Conservation (phyloP, 2,329 filamentous ascomycete genomes). For the Calonectria fujianensis region DNA sequence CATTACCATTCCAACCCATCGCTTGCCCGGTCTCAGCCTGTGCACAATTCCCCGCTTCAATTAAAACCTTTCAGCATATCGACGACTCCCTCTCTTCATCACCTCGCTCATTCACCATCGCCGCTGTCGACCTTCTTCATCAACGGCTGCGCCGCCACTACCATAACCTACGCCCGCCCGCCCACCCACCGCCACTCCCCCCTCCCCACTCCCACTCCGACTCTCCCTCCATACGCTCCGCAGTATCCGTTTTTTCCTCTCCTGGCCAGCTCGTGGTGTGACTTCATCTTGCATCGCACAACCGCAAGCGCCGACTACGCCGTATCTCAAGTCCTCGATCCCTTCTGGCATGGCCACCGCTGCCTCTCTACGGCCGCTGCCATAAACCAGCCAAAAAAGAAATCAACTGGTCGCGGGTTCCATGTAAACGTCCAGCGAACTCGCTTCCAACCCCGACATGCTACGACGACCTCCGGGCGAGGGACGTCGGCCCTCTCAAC, state of each 20-base stretch:
- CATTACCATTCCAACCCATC: conserved; percentile 11
- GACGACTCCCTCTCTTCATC: conserved; percentile 1
- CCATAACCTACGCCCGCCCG: conserved; percentile 13
- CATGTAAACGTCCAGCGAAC: conserved; percentile 50
- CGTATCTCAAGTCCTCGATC: conserved; percentile 30
- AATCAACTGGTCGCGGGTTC: conserved; percentile 44
- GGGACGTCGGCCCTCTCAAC: conserved; percentile 68
- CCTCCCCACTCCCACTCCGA: conserved; percentile 38
- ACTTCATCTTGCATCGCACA: conserved; percentile 51
- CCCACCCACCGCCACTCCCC: conserved; percentile 26
- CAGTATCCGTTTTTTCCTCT: conserved; percentile 40
- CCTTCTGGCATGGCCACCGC: conserved; percentile 48
- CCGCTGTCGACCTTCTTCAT: background rate
- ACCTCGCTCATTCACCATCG: conserved; percentile 23
- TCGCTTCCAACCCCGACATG: conserved; percentile 64
- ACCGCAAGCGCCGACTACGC: conserved; percentile 21
- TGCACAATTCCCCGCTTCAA: conserved; percentile 16
- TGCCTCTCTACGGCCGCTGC: conserved; percentile 42
- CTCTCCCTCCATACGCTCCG: conserved; percentile 44
- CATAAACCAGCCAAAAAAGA: conserved; percentile 29
- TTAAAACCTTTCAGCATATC: conserved; percentile 28
- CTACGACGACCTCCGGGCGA: conserved; percentile 79
- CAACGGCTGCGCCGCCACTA: conserved; percentile 17
- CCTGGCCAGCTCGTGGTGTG: conserved; percentile 46
- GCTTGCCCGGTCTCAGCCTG: background rate